Conservation (phyloP, 257 asterid genomes). For the Solanum ahanhuiri region DNA sequence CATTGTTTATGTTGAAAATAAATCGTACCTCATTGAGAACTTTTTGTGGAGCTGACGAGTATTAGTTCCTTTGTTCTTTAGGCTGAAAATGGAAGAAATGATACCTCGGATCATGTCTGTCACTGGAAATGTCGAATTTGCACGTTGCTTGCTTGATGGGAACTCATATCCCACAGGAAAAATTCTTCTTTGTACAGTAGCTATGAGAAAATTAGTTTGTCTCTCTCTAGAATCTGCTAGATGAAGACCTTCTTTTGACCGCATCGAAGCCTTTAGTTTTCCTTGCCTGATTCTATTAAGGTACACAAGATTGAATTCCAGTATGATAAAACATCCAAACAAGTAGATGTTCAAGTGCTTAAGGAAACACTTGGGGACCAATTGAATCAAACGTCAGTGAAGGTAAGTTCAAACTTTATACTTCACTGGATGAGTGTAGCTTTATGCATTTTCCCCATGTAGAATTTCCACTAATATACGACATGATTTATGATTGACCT, state of each 20-base stretch:
- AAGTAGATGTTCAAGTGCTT: constrained; percentile 81
- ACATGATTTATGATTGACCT: not conserved
- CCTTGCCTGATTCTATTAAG: constrained; percentile 22
- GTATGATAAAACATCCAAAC: constrained; percentile 82
- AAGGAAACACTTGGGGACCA: constrained; percentile 83
- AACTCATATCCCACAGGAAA: not conserved
- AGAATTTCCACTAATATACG: not conserved
- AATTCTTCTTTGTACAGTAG: not conserved
- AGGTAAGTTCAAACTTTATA: constrained; percentile 27
- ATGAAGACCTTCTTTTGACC: not conserved
- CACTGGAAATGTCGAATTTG: not conserved
- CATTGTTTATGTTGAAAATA: not conserved
- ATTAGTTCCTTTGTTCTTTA: not conserved
- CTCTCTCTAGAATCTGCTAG: not conserved
- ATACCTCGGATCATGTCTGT: not conserved
- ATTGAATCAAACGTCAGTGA: constrained; percentile 18
- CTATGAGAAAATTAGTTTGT: not conserved
- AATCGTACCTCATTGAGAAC: not conserved
- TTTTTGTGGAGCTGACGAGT: not conserved
- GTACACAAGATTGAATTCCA: constrained; percentile 70
- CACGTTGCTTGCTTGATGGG: not conserved
- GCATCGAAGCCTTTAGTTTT: not conserved
- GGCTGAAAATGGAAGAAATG: not conserved
- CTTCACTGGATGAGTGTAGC: not conserved
- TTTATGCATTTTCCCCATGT: not conserved